Conservation (phyloP, 176 grass and related monocot genomes). For the Zoysia japonica region DNA sequence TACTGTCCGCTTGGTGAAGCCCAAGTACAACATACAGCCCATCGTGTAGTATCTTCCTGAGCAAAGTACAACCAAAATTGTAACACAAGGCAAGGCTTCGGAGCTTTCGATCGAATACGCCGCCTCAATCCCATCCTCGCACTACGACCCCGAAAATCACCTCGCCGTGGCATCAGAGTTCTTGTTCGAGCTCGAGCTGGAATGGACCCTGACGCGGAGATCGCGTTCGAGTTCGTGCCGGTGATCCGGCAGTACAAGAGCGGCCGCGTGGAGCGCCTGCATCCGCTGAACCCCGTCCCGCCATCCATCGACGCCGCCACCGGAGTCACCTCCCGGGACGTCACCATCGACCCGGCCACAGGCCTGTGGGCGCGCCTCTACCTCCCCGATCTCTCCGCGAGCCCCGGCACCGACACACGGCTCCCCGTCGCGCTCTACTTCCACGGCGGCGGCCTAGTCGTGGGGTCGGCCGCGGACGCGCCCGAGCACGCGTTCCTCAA, state of each 20-base stretch:
- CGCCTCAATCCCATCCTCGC: neutral
- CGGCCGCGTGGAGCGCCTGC: conserved; percentile 55
- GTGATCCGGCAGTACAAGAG: conserved; percentile 59
- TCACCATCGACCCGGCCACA: conserved; percentile 43
- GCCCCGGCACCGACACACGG: neutral
- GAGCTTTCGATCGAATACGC: neutral
- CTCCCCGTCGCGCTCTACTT: conserved; percentile 54
- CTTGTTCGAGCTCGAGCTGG: neutral
- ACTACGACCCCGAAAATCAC: neutral
- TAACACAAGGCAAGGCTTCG: neutral
- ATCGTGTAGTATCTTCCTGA: neutral
- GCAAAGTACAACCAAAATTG: neutral
- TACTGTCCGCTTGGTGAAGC: neutral
- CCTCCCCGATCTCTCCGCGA: conserved; percentile 29
- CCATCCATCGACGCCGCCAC: conserved; percentile 52
- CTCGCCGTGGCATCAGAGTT: neutral
- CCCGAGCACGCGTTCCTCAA: conserved; percentile 58
- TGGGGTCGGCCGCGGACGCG: conserved; percentile 41
- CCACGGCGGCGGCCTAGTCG: conserved; percentile 55
- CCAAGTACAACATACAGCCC: neutral
- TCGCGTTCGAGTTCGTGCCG: conserved; percentile 55
- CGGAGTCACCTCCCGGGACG: conserved; percentile 50
- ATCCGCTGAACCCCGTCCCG: neutral
- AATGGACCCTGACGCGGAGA: conserved; percentile 56
- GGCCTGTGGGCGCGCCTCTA: conserved; percentile 60